These are phyloP conservation scores for Termitomyces sp. DNA, from an alignment of 768 basidiomycete species.

Conservation along the genomic window DNA sequence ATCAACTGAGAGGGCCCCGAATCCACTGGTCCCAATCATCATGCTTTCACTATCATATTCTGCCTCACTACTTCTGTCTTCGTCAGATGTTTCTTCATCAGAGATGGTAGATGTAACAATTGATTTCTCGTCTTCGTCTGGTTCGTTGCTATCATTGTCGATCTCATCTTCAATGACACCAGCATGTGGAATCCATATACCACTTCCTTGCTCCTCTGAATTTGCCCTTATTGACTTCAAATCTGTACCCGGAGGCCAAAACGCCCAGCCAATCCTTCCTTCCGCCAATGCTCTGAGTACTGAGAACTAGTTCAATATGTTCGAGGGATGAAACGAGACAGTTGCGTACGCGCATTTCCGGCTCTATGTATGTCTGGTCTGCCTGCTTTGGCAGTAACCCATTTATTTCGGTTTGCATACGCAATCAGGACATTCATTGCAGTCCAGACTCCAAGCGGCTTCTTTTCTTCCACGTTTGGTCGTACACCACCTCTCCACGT, in stretches of 20 bases:
- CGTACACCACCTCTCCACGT: slow-evolving; percentile 66
- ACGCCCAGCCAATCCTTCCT: slow-evolving; percentile 77
- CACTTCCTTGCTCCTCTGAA: slow-evolving; percentile 27
- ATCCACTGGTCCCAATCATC: slow-evolving; percentile 25
- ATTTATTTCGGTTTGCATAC: slow-evolving; percentile 73
- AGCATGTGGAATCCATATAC: slow-evolving; percentile 54
- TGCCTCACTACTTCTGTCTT: slow-evolving; percentile 10
- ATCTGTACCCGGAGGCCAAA: slow-evolving; percentile 64
- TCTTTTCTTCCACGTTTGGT: slow-evolving; percentile 15
- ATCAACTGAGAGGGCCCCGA: slow-evolving; percentile 35
- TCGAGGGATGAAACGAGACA: neutral
- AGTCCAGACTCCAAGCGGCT: slow-evolving; percentile 51
- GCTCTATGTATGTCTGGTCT: slow-evolving; percentile 86
- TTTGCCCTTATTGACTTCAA: slow-evolving; percentile 20
- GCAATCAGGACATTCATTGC: slow-evolving; percentile 81
- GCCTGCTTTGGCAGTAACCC: slow-evolving; percentile 89
- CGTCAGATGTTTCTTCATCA: slow-evolving; percentile 18
- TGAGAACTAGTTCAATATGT: slow-evolving; percentile 21
- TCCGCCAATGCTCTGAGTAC: slow-evolving; percentile 84
- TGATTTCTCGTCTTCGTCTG: slow-evolving; percentile 21
- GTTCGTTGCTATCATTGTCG: slow-evolving; percentile 22
- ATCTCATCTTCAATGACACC: slow-evolving; percentile 25
- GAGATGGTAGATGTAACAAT: slow-evolving; percentile 15
- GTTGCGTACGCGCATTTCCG: slow-evolving; percentile 76
- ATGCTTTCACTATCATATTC: slow-evolving; percentile 24